Evolutionary conservation across 192 early-diverging fungal genomes (phyloP), one percentile per base, ranked within the genome.

Genomic region (Coemansia sp.): DNA sequence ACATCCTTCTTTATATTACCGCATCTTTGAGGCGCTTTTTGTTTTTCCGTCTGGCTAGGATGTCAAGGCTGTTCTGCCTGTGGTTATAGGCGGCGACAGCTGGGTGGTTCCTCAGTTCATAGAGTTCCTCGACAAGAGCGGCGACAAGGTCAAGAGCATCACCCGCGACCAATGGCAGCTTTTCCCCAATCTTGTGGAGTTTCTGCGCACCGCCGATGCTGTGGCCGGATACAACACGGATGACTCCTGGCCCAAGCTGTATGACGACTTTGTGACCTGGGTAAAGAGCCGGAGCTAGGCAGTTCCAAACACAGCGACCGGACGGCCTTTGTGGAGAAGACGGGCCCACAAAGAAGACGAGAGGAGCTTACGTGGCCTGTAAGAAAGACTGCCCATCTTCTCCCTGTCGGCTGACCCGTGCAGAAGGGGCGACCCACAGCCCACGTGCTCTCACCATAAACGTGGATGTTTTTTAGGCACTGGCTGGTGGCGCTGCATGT

Each of bases 111-210:
- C 60, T 63, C 60, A 53, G 68, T 82, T 82, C 60, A 67, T 71
- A 16, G 56, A 63, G 65, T 82, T 73, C 52, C 65, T 82, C 41
- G 59, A 75, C 19, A 70, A 67, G 4, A 67, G 68, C 47, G 52
- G 68, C 52, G 64, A 67, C 19, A 64, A 19, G 26, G 41, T 74
- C 64, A 62, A 76, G 71, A 49, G 63, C 11, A 61, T 82, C 62
- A 76, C 61, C 59, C 73, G 74, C 49, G 79, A 82, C 69, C 79
- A 82, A 47, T 82, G 79, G 79, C 70, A 75, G 65, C 70, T 71
- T 61, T 58, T 82, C 64, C 65, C 76, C 62, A 74, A 72, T 54
- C 65, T 82, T 23, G 70, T 74, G 32, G 62, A 39, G 68, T 38
- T 50, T 23, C 59, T 82, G 40, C 16, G 26, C 2, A 15, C 5